Conservation (phyloP, 1,284 basidiomycete species). For the Abortiporus biennis region DNA sequence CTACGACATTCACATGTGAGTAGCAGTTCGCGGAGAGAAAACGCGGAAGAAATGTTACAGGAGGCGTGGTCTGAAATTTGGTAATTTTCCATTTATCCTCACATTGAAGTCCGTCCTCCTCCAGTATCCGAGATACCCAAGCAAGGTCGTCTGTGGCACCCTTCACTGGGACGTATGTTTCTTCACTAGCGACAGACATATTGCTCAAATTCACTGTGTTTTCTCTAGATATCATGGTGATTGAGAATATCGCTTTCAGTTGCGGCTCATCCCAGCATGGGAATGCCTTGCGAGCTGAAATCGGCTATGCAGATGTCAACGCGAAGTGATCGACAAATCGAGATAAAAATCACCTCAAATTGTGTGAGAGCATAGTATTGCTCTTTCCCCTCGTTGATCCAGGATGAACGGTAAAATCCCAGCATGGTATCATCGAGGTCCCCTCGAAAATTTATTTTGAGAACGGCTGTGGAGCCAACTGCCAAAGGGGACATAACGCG, state of each 20-base stretch:
- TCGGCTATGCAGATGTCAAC: constrained; percentile 67
- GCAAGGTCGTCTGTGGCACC: constrained; percentile 4
- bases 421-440: not conserved
- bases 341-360: not conserved
- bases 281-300: constrained; percentile 77
- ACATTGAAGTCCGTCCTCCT: not conserved
- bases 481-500: not conserved
- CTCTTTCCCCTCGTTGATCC: not conserved
- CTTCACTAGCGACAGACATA: constrained; percentile 69
- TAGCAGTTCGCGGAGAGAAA: too few species aligned
- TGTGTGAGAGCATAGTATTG: not conserved
- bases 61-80: constrained; percentile 69
- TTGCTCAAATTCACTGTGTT: constrained; percentile 78
- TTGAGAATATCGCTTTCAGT: constrained; percentile 81
- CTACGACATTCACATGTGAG: constrained; percentile 14
- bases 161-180: constrained; percentile 28
- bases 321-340: not conserved
- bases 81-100: constrained; percentile 75
- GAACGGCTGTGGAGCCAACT: not conserved
- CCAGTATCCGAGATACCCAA: constrained; percentile 15
- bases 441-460: not conserved
- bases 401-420: not conserved
- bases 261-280: constrained; percentile 93
- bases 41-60: constrained; percentile 29
- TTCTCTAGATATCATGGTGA: constrained; percentile 79